Evolutionary conservation across 768 basidiomycete genomes (phyloP).

Genomic region (Boletus pseudo-olivaceus): DNA sequence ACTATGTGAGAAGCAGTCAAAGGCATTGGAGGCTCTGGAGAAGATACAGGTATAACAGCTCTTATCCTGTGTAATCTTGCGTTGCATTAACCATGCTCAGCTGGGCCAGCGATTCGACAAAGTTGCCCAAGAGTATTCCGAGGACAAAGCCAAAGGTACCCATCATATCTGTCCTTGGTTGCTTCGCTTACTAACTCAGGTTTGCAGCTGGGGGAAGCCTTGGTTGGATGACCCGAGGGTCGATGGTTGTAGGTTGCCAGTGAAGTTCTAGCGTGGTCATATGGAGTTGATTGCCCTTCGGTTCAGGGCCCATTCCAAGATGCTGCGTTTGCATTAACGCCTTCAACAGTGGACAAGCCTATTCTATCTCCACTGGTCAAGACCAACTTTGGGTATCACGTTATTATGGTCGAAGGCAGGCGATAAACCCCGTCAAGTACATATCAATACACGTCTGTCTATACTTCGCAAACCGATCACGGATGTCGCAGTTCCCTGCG

Average conservation of each 20-base stretch:
- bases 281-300: not conserved
- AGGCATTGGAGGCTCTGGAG: conserved; percentile 70
- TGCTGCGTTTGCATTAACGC: conserved; percentile 77
- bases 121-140: conserved; percentile 86
- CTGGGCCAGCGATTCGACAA: conserved; percentile 83
- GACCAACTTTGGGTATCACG: conserved; percentile 82
- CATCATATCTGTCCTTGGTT: not conserved
- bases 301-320: conserved; percentile 73
- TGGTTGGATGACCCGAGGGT: conserved; percentile 84
- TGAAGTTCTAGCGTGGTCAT: not conserved
- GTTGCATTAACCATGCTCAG: conserved; percentile 32
- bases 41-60: conserved; percentile 64
- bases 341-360: conserved; percentile 80
- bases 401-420: conserved; percentile 89
- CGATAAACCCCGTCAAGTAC: conserved; percentile 37
- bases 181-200: not conserved
- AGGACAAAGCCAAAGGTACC: conserved; percentile 84
- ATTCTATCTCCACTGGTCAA: conserved; percentile 69
- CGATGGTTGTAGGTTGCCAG: conserved; percentile 62
- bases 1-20: conserved; percentile 84
- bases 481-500: not conserved
- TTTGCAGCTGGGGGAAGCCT: conserved; percentile 73
- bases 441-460: conserved; percentile 19
- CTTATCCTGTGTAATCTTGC: not conserved
- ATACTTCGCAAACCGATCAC: conserved; percentile 1